These are phyloP conservation scores for Claviceps maximensis DNA, from an alignment of 2,329 filamentous ascomycete species.

Conservation along the genomic window DNA sequence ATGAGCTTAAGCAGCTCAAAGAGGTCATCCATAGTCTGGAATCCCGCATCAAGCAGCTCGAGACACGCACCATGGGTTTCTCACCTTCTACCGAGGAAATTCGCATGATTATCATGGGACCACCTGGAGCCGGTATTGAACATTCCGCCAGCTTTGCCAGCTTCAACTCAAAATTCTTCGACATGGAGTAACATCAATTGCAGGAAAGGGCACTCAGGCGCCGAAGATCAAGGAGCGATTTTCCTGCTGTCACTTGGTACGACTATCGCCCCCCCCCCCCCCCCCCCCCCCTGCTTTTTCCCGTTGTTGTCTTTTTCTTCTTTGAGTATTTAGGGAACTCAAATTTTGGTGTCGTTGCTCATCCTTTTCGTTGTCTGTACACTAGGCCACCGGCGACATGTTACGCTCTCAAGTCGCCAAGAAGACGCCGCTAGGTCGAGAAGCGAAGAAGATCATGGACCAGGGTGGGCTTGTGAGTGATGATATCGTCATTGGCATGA, in stretches of 20 bases:
- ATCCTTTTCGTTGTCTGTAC: neutral
- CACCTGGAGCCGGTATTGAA: slow-evolving; percentile 80
- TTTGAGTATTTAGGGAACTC: too few species aligned
- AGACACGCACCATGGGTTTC: slow-evolving; percentile 53
- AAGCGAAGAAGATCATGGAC: slow-evolving; percentile 99
- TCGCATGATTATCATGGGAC: slow-evolving; percentile 95
- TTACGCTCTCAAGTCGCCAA: slow-evolving; percentile 94
- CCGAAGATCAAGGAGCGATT: slow-evolving; percentile 98
- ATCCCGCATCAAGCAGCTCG: slow-evolving; percentile 72
- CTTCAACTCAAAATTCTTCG: neutral
- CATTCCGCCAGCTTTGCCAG: neutral
- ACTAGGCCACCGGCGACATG: slow-evolving; percentile 94
- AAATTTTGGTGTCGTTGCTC: neutral
- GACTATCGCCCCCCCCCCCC: slow-evolving; percentile 14
- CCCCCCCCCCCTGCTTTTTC: too few species aligned
- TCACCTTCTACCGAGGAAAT: slow-evolving; percentile 48
- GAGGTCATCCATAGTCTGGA: slow-evolving; percentile 74
- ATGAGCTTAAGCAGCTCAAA: slow-evolving; percentile 75
- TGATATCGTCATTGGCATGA: slow-evolving; percentile 99
- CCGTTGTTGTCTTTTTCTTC: neutral
- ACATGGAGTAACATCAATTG: slow-evolving; percentile 6
- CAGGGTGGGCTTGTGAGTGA: slow-evolving; percentile 94
- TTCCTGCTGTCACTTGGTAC: slow-evolving; percentile 89
- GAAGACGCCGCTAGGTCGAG: slow-evolving; percentile 85
- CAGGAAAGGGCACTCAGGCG: slow-evolving; percentile 97